A percentile compares a stretch with the other conserved stretches of the same genome.
These are phyloP conservation scores for Caryopteris hybrid DNA, from an alignment of 305 asterid genomes.

Conservation along the genomic window DNA sequence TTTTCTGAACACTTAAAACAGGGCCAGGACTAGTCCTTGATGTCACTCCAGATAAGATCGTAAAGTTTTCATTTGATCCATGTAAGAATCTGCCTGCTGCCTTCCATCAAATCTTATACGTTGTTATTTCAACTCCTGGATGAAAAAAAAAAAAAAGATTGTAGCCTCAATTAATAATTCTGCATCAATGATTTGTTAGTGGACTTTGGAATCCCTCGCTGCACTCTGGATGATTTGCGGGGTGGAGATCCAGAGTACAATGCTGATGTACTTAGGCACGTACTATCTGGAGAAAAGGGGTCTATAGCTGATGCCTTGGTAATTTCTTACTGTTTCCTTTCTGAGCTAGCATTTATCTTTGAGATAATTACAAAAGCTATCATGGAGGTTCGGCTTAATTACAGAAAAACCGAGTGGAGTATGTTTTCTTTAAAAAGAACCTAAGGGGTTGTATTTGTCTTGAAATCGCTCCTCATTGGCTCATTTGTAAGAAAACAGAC, in stretches of 20 bases:
- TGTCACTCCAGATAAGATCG: constrained; percentile 63
- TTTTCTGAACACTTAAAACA: constrained; percentile 24
- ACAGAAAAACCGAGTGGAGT: too few species aligned
- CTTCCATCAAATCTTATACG: background rate
- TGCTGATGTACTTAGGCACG: constrained; percentile 63
- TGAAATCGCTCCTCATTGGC: too few species aligned
- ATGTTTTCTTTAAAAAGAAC: too few species aligned
- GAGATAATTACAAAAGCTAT: background rate
- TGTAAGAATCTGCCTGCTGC: constrained; percentile 36
- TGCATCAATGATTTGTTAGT: constrained; percentile 29
- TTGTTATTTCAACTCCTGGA: background rate
- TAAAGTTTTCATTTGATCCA: constrained; percentile 78
- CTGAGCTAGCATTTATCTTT: background rate
- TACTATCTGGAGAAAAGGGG: constrained; percentile 73
- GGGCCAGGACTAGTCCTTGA: constrained; percentile 89
- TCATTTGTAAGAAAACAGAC: background rate
- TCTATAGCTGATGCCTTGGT: constrained; percentile 89
- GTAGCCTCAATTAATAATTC: background rate
- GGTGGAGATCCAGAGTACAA: constrained; percentile 91
- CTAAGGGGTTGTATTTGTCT: too few species aligned
- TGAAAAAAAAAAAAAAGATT: background rate
- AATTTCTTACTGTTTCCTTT: background rate
- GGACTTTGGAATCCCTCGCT: constrained; percentile 90
- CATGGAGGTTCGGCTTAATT: background rate
- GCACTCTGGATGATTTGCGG: constrained; percentile 68